Base-by-base conservation (phyloP, 257 asterid species). In the Ballota nigra region DNA sequence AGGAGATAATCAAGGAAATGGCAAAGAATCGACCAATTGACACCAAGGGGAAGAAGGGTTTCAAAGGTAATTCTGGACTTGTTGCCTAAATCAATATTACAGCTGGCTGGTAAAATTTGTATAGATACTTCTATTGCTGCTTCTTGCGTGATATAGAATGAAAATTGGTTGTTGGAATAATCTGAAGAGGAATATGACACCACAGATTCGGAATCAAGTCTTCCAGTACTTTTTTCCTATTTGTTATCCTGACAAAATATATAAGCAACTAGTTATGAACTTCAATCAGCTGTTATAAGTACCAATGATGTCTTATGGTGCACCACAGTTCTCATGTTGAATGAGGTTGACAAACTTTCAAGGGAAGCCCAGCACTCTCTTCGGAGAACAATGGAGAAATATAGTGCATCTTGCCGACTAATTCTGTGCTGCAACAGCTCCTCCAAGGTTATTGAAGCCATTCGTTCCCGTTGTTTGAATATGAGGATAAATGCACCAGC, bases 281-380 rank as follows among this genome's bases (percentile, higher is more conserved):
- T 63, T 52, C 62, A 61, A 28, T 60, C 55, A 58, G 28, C 61
- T 69, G 16, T 53, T 20, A 57, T 56, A 55, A 57, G 73, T 67
- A 28, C 63, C 76, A 65, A 78, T 81, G 66, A 59, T 63, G 61
- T 77, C 9, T 43, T 33, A 12, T 78, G 74, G 63, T 74, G 64
- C 16, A 70, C 75, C 52, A 72, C 87, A 95, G 99, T 95, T 31
- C 83, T 95, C 33, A 96, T 95, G 77, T 85, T 92, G 70, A 89
- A 95, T 85, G 99, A 95, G 82, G 99, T 95, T 62, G 98, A 95
- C 86, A 94, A 87, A 73, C 96, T 94, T 79, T 94, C 98, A 51
- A 87, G 98, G 82, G 99, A 95, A 88, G 99, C 98, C 73, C 99
- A 95, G 19, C 98, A 95, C 78, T 95, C 99, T 70, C 98, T 95